Percentiles rank a stretch among this genome's conserved stretches.
phyloP scores from a whole-genome alignment of 1,284 basidiomycete species.

The Wolfiporia cocos region DNA sequence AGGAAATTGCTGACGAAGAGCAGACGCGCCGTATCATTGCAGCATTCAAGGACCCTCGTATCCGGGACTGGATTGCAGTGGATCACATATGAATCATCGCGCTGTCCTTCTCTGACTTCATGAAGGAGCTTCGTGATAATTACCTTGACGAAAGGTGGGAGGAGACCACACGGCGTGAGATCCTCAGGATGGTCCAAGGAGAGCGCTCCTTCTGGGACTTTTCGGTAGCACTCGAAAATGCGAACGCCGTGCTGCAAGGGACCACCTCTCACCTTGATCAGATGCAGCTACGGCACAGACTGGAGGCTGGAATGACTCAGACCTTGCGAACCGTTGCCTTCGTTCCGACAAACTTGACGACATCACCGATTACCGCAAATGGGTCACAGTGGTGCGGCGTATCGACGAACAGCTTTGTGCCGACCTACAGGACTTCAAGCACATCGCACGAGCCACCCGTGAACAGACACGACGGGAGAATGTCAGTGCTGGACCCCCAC shows the following conservation, averaged over 20 bases:
- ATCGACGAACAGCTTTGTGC: background rate
- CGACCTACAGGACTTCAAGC: background rate
- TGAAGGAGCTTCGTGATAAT: background rate
- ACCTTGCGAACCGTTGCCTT: background rate
- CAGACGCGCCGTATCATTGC: background rate
- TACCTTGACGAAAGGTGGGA: constrained; percentile 1
- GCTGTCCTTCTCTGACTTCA: constrained; percentile 1
- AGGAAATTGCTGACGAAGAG: background rate
- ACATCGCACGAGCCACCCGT: background rate
- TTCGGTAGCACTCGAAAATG: background rate
- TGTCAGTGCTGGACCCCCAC: background rate
- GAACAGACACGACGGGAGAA: background rate
- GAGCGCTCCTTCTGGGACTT: constrained; percentile 1
- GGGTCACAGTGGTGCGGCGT: background rate
- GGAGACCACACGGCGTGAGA: background rate
- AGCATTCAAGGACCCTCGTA: background rate
- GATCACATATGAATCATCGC: background rate
- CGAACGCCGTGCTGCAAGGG: background rate
- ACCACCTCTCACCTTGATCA: background rate
- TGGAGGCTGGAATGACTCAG: background rate
- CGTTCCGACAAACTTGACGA: too few relatives aligned
- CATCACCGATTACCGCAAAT: too few relatives aligned
- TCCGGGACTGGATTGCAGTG: background rate
- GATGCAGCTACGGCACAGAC: background rate
- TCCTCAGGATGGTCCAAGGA: background rate